These are phyloP conservation scores for Claviceps spartinae DNA, from an alignment of 2,329 filamentous ascomycete species.

Conservation along the genomic window DNA sequence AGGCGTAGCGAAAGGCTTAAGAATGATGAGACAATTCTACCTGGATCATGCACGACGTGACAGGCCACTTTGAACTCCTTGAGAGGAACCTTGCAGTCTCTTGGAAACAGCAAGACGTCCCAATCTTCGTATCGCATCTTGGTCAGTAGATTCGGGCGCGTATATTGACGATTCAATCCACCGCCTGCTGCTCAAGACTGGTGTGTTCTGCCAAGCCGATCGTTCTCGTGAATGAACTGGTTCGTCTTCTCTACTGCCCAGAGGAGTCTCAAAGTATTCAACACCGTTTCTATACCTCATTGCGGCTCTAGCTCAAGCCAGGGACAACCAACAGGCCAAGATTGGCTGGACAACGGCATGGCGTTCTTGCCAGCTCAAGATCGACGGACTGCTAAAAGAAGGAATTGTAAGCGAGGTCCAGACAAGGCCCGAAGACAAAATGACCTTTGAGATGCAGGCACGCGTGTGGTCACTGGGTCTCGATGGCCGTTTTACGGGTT, in stretches of 20 bases:
- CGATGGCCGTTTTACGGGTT: neutral
- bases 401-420: conserved; percentile 5
- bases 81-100: conserved; percentile 51
- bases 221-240: neutral
- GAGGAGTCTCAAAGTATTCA: neutral
- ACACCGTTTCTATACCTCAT: neutral
- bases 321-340: neutral
- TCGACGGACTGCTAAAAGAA: conserved; percentile 1
- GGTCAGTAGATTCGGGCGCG: conserved; percentile 1
- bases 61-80: conserved; percentile 75
- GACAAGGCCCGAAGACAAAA: neutral
- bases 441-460: neutral
- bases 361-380: conserved; percentile 4
- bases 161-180: neutral
- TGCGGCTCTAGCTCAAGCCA: neutral
- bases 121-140: conserved; percentile 75
- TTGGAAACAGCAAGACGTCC: conserved; percentile 72
- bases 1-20: neutral
- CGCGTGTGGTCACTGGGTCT: neutral
- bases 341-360: conserved; percentile 1
- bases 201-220: neutral
- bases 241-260: neutral
- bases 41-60: conserved; percentile 46
- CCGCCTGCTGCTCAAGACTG: neutral
- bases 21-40: conserved; percentile 12